These are phyloP conservation scores for Sparassis latifolia DNA, from an alignment of 1,284 basidiomycete genomes.

Conservation along the genomic window DNA sequence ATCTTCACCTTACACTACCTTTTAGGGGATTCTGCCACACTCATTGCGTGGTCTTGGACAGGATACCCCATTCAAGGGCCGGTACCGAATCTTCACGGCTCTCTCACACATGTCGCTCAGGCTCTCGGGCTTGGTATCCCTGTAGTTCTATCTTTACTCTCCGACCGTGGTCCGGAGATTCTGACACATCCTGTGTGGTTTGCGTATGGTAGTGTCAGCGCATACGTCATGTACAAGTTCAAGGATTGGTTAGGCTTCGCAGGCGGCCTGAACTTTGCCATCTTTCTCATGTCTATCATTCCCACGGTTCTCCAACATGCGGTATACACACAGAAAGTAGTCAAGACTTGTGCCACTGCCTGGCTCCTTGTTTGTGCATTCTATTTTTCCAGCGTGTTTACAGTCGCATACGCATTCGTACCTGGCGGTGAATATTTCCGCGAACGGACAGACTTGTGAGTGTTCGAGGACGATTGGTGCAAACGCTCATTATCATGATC, in stretches of 20 bases:
- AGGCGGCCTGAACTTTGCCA: constrained; percentile 62
- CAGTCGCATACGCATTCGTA: constrained; percentile 93
- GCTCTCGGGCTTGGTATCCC: constrained; percentile 48
- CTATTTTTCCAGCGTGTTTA: constrained; percentile 63
- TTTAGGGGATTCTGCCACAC: constrained; percentile 75
- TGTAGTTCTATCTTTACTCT: constrained; percentile 25
- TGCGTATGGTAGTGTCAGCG: background rate
- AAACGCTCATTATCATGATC: background rate
- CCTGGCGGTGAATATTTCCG: constrained; percentile 77
- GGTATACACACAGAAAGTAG: constrained; percentile 34
- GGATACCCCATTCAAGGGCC: constrained; percentile 81
- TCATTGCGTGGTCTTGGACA: constrained; percentile 89
- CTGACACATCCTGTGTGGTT: constrained; percentile 27
- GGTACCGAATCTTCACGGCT: constrained; percentile 67
- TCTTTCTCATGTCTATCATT: constrained; percentile 63
- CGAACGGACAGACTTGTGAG: constrained; percentile 74
- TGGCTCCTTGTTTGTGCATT: constrained; percentile 63
- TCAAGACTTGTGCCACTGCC: constrained; percentile 46
- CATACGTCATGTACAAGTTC: constrained; percentile 40
- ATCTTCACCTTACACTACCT: constrained; percentile 78
- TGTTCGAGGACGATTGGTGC: constrained; percentile 4
- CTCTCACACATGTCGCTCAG: constrained; percentile 64
- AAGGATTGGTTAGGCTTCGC: constrained; percentile 72
- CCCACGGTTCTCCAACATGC: constrained; percentile 48
- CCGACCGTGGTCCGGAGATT: constrained; percentile 15